Evolutionary conservation across 352 stramenopile species (phyloP), one percentile per base, ranked within the genome.

Genomic region (Phytophthora pini): DNA sequence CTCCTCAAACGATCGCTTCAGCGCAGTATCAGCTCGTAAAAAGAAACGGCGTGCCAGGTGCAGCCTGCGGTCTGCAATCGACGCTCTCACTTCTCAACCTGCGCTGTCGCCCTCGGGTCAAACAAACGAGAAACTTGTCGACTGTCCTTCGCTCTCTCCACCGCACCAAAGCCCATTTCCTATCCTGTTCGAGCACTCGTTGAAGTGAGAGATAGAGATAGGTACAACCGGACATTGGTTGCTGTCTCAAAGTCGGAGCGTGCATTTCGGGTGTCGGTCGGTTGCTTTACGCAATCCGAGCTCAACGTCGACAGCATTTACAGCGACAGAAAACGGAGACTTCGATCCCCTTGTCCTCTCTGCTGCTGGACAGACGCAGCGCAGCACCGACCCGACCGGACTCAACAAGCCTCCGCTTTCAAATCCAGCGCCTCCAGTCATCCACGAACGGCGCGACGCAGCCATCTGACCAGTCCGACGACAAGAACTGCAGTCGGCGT

Each of bases 391-490:
- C 4, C 31, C 44, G 53, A 72, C 57, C 69, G 69, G 70, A 77
- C 65, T 74, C 70, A 77, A 72, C 67, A 76, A 72, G 56, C 46
- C 38, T 31, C 39, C 32, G 43, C 69, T 48, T 62, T 66, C 68
- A 76, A 73, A 76, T 76, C 69, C 45, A 61, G 65, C 56, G 34
- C 50, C 45, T 27, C 68, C 63, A 76, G 43, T 72, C 68, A 72
- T 69, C 64, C 11, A 61, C 54, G 38, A 65, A 65, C 55, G 38
- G 36, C 22, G 11, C 47, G 31, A 13, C 61, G 46, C 49, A 67
- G 54, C 66, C 50, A 68, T 70, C 66, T 65, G 62, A 58, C 41
- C 58, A 55, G 36, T 50, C 44, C 47, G 47, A 61, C 48, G 31
- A 29, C 48, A 55, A 44, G 48, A 55, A 44, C 44, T 61, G 34